Conservation (phyloP, 495 filamentous ascomycete species). For the Melanomma pulvis-pyrius region DNA sequence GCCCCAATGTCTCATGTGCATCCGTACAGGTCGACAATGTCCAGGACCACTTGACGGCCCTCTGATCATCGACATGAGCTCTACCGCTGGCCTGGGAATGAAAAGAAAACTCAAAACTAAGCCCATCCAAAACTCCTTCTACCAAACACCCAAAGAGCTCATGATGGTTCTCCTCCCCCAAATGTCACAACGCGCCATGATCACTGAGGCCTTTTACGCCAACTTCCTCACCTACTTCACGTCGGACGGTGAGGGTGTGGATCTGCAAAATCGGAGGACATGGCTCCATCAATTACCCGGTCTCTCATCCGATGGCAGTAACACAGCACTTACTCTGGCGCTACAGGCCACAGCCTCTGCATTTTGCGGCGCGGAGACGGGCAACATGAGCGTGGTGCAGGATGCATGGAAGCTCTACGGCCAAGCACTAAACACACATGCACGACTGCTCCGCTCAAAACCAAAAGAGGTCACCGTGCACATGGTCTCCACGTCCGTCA, state of each 20-base stretch:
- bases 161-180: neutral
- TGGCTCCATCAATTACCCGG: conserved; percentile 18
- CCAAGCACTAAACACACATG: conserved; percentile 12
- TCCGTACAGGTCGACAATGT: conserved; percentile 4
- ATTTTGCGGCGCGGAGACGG: conserved; percentile 12
- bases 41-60: conserved; percentile 18
- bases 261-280: conserved; percentile 4
- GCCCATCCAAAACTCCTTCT: neutral
- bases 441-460: neutral
- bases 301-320: conserved; percentile 12
- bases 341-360: conserved; percentile 3
- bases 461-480: conserved; percentile 8
- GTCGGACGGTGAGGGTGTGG: conserved; percentile 4
- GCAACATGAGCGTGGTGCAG: conserved; percentile 5
- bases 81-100: neutral
- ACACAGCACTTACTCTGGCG: conserved; percentile 9
- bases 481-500: conserved; percentile 21
- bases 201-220: conserved; percentile 18
- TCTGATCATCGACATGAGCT: conserved; percentile 20
- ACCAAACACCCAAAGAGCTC: neutral
- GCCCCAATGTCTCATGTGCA: conserved; percentile 29
- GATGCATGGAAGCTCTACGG: conserved; percentile 16
- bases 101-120: neutral
- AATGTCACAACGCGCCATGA: conserved; percentile 4
- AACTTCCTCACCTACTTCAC: conserved; percentile 24